Evolutionary conservation across 495 filamentous ascomycete genomes (phyloP).

Genomic region (Copromyces sp.): DNA sequence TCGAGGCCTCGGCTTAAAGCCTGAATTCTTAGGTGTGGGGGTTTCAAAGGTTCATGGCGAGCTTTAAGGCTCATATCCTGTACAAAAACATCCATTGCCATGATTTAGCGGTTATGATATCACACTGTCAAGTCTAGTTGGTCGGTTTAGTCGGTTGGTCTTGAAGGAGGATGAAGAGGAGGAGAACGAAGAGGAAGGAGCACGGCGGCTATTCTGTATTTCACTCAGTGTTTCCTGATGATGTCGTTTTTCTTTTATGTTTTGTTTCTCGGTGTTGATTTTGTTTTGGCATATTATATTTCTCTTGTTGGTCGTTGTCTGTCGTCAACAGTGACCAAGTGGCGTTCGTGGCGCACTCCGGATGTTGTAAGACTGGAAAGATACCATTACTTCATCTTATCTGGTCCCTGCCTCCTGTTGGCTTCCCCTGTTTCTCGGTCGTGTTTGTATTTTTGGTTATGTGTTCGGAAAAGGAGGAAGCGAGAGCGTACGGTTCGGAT

Average conservation of each 20-base stretch:
- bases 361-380: constrained; percentile 13
- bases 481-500: not conserved
- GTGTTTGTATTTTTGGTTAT: not conserved
- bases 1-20: not conserved
- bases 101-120: not conserved
- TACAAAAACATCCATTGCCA: not conserved
- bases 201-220: not conserved
- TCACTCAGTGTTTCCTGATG: not conserved
- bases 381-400: constrained; percentile 13
- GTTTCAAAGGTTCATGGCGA: not conserved
- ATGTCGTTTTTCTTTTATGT: not conserved
- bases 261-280: not conserved
- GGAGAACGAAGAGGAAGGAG: not conserved
- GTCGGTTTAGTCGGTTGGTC: not conserved
- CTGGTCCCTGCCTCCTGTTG: not conserved
- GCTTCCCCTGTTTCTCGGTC: not conserved
- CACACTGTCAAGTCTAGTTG: not conserved
- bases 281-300: constrained; percentile 6
- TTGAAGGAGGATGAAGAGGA: not conserved
- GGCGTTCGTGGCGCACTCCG: constrained; percentile 18
- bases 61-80: not conserved
- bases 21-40: not conserved
- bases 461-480: not conserved
- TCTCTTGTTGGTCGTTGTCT: constrained; percentile 9
- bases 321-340: constrained; percentile 16